Evolutionary conservation across 192 early-diverging fungal species (phyloP), one percentile per base, ranked within the genome.

Genomic region (Umbelopsis vinacea): DNA sequence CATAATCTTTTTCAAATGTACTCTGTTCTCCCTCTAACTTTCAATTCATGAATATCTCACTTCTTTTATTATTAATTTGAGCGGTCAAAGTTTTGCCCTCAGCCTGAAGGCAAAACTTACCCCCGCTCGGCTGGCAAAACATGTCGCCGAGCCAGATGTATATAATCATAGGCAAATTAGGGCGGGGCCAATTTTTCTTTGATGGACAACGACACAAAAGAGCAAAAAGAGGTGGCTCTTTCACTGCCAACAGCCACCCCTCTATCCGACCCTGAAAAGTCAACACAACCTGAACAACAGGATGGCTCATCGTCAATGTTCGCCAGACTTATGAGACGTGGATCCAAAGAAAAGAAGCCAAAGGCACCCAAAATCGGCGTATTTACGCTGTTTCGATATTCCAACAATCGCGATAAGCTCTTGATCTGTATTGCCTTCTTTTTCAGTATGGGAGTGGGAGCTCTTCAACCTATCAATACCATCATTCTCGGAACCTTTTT

Each of bases 401-500:
- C 71, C 19, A 72, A 24, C 15, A 23, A 6, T 2, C 43, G 4
- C 6, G 71, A 72, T 37, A 55, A 43, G 22, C 11, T 77, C 15
- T 33, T 72, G 23, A 73, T 70, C n/a, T 3, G 23, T 24, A 40
- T 70, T 10, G 68, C 38, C 0, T 11, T 69, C 4, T 10, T 73
- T 10, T 69, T 22, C 45, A 70, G 71, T 38, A 6, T 40, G 37
- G 71, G 40, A 10, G 38, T 52, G 4, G 77, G 77, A 19, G 54
- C 69, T 22, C 8, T 74, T 10, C 21, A 73, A 35, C 77, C 77
- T 2, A 43, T 70, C 4, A 33, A 40, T 0, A 74, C 69, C n/a
- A 80, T 73, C 15, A 35, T 77, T 57, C 70, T 74, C 35, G 80
- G 80, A 19, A 23, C 67, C 10, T 74, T 70, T 23, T 19, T 81